Conservation (phyloP, 345 rosid genomes). For the Heritiera littoralis region DNA sequence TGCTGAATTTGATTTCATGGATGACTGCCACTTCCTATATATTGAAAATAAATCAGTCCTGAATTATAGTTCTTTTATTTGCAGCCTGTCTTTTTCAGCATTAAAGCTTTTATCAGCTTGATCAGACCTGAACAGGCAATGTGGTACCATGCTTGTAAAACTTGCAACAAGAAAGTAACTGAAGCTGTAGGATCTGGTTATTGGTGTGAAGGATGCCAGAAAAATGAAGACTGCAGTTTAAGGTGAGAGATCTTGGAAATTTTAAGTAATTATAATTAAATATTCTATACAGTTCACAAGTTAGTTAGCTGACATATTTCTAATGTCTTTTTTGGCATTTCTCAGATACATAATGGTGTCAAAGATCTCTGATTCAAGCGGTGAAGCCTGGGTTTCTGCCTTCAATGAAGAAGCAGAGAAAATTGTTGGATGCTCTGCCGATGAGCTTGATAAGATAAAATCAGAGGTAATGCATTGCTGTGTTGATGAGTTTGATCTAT, state of each 20-base stretch:
- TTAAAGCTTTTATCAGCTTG: constrained; percentile 66
- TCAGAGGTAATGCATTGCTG: constrained; percentile 47
- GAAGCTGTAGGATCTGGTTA: constrained; percentile 88
- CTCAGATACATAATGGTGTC: constrained; percentile 77
- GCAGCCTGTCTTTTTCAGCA: constrained; percentile 78
- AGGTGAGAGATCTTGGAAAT: constrained; percentile 45
- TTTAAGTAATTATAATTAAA: background rate
- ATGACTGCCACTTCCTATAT: background rate
- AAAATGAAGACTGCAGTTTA: constrained; percentile 69
- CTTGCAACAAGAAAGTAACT: constrained; percentile 92
- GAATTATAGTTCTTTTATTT: background rate
- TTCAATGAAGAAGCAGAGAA: constrained; percentile 82
- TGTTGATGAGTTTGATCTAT: background rate
- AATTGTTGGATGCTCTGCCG: constrained; percentile 78
- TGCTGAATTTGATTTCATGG: background rate
- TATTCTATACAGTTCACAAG: background rate
- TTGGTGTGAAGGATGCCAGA: constrained; percentile 99
- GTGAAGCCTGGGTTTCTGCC: constrained; percentile 77
- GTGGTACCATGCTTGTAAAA: constrained; percentile 98
- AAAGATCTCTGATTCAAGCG: constrained; percentile 70
- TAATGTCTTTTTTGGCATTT: background rate
- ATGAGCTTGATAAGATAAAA: constrained; percentile 72
- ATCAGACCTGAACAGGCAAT: constrained; percentile 86
- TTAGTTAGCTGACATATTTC: background rate
- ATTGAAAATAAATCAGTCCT: background rate